Evolutionary conservation across 495 filamentous ascomycete genomes (phyloP).

Genomic region (Penicillium subrubescens): DNA sequence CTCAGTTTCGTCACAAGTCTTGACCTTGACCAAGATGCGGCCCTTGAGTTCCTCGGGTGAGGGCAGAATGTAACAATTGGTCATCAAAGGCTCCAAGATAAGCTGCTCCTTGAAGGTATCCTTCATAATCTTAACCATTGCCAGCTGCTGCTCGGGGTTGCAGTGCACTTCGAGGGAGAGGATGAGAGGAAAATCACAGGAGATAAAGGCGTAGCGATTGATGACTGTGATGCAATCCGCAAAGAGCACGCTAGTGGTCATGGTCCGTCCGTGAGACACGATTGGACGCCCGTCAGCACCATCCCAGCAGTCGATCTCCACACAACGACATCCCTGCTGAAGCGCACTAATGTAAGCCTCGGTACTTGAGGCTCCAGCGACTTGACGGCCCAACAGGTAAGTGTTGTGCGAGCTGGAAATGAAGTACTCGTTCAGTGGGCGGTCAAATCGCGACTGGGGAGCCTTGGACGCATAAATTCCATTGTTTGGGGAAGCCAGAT

Average conservation of each 20-base stretch:
- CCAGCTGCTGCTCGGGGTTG: conserved; percentile 74
- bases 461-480: conserved; percentile 56
- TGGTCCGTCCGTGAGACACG: conserved; percentile 86
- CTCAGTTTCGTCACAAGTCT: conserved; percentile 57
- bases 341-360: conserved; percentile 94
- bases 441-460: conserved; percentile 64
- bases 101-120: conserved; percentile 78
- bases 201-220: conserved; percentile 86
- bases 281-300: conserved; percentile 81
- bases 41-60: conserved; percentile 82
- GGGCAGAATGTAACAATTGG: conserved; percentile 67
- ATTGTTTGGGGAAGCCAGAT: conserved; percentile 74
- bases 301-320: conserved; percentile 99
- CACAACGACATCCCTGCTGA: conserved; percentile 84
- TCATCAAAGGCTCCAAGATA: conserved; percentile 70
- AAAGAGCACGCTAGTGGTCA: conserved; percentile 85
- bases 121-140: conserved; percentile 90
- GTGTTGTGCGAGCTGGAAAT: conserved; percentile 99
- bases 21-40: conserved; percentile 91
- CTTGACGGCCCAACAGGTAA: conserved; percentile 88
- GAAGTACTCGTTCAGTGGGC: conserved; percentile 95
- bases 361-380: conserved; percentile 84
- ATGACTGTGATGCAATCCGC: conserved; percentile 88
- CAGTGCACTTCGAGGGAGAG: conserved; percentile 97
- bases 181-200: conserved; percentile 81